Evolutionary conservation across 441 rosid genomes (phyloP).

Genomic region (Gossypium schwendimanii): DNA sequence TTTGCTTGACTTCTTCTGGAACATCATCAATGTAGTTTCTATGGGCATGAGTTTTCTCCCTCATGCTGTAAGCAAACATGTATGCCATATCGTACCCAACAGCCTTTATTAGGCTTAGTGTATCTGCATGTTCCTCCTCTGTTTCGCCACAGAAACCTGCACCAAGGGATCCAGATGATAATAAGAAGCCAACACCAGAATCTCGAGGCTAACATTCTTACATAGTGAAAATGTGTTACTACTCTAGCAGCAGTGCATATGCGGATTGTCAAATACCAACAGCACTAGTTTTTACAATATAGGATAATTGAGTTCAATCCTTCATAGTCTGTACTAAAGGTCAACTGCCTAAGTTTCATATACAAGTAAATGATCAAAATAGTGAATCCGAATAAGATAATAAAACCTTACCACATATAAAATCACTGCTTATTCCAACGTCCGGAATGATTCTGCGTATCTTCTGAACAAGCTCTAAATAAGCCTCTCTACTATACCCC

Average conservation of each 20-base stretch:
- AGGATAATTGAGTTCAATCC: not conserved
- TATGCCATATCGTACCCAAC: slow-evolving; percentile 89
- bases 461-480: slow-evolving; percentile 81
- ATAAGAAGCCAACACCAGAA: slow-evolving; percentile 6
- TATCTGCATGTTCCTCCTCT: slow-evolving; percentile 77
- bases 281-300: not conserved
- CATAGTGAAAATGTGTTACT: not conserved
- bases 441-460: slow-evolving; percentile 64
- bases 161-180: not conserved
- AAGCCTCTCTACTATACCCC: slow-evolving; percentile 86
- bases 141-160: slow-evolving; percentile 93
- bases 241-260: not conserved
- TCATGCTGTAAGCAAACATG: slow-evolving; percentile 96
- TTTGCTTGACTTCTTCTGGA: slow-evolving; percentile 76
- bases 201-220: not conserved
- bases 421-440: slow-evolving; percentile 79
- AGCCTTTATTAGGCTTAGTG: slow-evolving; percentile 54
- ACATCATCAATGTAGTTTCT: slow-evolving; percentile 67
- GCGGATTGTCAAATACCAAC: not conserved
- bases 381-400: not conserved
- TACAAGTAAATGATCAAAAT: not conserved
- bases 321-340: not conserved
- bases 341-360: slow-evolving; percentile 1
- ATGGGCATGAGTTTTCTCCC: slow-evolving; percentile 89
- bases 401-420: slow-evolving; percentile 61